Evolutionary conservation across 73 alveolate species (phyloP).

Genomic region (Uronychia binucleata): DNA sequence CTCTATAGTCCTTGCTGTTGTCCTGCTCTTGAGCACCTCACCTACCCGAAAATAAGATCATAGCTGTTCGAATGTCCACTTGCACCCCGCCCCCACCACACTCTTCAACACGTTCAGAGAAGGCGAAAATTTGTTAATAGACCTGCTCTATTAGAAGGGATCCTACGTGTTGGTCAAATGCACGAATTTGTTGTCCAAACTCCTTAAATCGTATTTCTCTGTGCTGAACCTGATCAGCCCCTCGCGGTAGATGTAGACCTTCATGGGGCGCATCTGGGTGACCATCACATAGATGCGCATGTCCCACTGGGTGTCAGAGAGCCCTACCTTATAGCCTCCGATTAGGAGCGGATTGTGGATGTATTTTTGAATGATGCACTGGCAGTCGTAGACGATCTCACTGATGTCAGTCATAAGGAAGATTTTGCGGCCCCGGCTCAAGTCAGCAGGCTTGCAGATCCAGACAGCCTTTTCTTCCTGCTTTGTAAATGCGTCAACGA

Average conservation of each 20-base stretch:
- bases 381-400: constrained; percentile 48
- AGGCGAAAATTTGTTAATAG: constrained; percentile 61
- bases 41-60: constrained; percentile 39
- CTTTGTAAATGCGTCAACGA: constrained; percentile 51
- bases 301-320: constrained; percentile 35
- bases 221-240: constrained; percentile 61
- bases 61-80: constrained; percentile 60
- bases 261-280: constrained; percentile 49
- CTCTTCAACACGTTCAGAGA: constrained; percentile 43
- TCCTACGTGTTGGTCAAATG: constrained; percentile 49
- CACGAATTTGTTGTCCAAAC: constrained; percentile 34
- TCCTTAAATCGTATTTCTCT: constrained; percentile 46
- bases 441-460: constrained; percentile 72
- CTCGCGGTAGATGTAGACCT: constrained; percentile 49
- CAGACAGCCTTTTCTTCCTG: constrained; percentile 47
- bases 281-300: constrained; percentile 62
- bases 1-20: constrained; percentile 44
- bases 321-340: constrained; percentile 37
- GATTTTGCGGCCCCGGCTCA: constrained; percentile 62
- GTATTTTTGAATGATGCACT: constrained; percentile 60
- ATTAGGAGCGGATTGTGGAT: constrained; percentile 52
- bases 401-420: constrained; percentile 49
- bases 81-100: constrained; percentile 53
- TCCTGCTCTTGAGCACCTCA: neutral
- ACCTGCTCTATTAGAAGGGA: neutral